Percentiles rank a stretch among this genome's conserved stretches.
Conservation (phyloP, 768 basidiomycete genomes). For the Fistulinella prunicolor region DNA sequence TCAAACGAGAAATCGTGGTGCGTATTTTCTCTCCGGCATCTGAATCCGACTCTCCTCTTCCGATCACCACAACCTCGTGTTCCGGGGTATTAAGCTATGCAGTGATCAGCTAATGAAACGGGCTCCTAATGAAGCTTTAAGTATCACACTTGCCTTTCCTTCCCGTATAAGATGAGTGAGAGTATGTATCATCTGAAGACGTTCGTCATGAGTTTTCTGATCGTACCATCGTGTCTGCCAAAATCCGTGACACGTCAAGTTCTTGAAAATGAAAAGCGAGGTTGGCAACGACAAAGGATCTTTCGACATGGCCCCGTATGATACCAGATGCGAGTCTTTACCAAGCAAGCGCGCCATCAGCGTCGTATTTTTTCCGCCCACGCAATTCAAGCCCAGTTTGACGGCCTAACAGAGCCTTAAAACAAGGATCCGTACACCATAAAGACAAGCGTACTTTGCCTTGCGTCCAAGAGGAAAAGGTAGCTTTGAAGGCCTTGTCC, state of each 20-base stretch:
- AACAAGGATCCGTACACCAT: conserved; percentile 6
- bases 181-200: conserved; percentile 47
- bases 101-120: conserved; percentile 2
- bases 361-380: conserved; percentile 65
- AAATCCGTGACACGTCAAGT: conserved; percentile 71
- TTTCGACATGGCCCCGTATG: conserved; percentile 91
- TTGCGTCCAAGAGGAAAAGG: conserved; percentile 61
- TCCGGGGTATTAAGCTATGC: conserved; percentile 62
- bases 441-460: conserved; percentile 45
- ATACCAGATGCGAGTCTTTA: conserved; percentile 68
- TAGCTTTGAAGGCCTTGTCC: conserved; percentile 51
- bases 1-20: conserved; percentile 33
- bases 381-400: conserved; percentile 53
- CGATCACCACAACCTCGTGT: conserved; percentile 64
- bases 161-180: conserved; percentile 52
- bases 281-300: conserved; percentile 74
- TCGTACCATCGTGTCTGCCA: conserved; percentile 77
- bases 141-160: conserved; percentile 50
- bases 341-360: conserved; percentile 68
- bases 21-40: conserved; percentile 34
- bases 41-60: conserved; percentile 36
- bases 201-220: conserved; percentile 45
- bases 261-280: conserved; percentile 81
- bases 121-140: background rate
- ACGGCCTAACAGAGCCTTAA: conserved; percentile 31